Conservation (phyloP, 2,329 filamentous ascomycete species). For the Talaromyces sp. region DNA sequence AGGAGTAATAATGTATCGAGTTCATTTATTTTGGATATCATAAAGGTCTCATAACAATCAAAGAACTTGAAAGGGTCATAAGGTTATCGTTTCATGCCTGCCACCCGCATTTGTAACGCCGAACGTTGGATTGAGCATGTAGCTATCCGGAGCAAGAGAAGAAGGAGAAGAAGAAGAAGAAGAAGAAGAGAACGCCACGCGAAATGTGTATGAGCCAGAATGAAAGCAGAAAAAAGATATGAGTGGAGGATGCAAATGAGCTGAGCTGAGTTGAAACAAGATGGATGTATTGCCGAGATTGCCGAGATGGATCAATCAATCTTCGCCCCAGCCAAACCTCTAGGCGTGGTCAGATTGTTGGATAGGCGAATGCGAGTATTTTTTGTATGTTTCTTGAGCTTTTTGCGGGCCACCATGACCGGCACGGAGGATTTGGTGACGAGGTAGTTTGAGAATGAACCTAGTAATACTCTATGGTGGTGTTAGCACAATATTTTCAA, state of each 20-base stretch:
- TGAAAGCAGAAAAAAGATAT: neutral
- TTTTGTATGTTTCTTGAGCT: constrained; percentile 79
- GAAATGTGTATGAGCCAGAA: neutral
- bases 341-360: constrained; percentile 74
- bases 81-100: neutral
- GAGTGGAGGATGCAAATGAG: neutral
- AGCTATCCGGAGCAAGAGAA: neutral
- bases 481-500: neutral
- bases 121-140: neutral
- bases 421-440: constrained; percentile 95
- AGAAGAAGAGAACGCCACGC: neutral
- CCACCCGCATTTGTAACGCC: neutral
- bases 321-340: constrained; percentile 67
- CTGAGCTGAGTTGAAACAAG: neutral
- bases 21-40: neutral
- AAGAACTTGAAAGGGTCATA: neutral
- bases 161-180: neutral
- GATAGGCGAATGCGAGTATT: constrained; percentile 67
- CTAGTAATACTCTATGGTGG: constrained; percentile 71
- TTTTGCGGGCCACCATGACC: constrained; percentile 95
- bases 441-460: constrained; percentile 95
- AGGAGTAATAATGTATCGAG: neutral
- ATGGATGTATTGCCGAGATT: neutral
- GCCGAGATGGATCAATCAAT: constrained; percentile 60
- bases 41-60: neutral